These are phyloP conservation scores for Fomitopsis pinicola DNA, from an alignment of 1,284 basidiomycete genomes.

Conservation along the genomic window DNA sequence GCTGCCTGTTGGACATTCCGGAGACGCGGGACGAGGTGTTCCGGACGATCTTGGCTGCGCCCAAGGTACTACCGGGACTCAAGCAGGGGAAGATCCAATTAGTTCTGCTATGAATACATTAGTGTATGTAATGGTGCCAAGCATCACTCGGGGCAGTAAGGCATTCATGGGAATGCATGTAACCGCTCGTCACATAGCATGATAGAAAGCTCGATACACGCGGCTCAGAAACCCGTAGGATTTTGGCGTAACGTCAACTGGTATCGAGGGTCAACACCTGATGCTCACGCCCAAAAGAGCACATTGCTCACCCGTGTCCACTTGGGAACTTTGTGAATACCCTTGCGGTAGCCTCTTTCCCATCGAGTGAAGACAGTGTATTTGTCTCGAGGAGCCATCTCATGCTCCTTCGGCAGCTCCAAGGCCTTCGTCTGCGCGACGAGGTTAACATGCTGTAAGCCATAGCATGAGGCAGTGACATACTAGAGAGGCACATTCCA, in stretches of 20 bases:
- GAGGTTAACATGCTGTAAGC: neutral
- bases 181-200: slow-evolving; percentile 13
- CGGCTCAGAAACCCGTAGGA: slow-evolving; percentile 78
- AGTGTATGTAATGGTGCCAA: neutral
- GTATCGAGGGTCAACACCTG: slow-evolving; percentile 5
- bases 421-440: slow-evolving; percentile 57
- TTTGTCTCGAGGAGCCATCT: slow-evolving; percentile 89
- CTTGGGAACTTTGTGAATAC: slow-evolving; percentile 94
- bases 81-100: slow-evolving; percentile 70
- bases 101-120: slow-evolving; percentile 39
- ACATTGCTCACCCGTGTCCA: slow-evolving; percentile 74
- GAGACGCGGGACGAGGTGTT: slow-evolving; percentile 82
- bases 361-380: slow-evolving; percentile 88
- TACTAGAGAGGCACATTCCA: slow-evolving; percentile 74
- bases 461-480: slow-evolving; percentile 25
- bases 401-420: slow-evolving; percentile 81
- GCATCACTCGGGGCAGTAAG: neutral
- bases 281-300: neutral
- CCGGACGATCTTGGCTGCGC: slow-evolving; percentile 61
- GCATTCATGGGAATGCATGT: neutral
- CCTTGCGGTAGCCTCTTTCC: slow-evolving; percentile 80
- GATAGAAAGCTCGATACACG: neutral
- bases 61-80: slow-evolving; percentile 57
- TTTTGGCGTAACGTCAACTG: slow-evolving; percentile 83
- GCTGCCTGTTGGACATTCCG: slow-evolving; percentile 72